phyloP scores from a whole-genome alignment of 1,139 yeast genomes.

The Suhomyces wounanorum region DNA sequence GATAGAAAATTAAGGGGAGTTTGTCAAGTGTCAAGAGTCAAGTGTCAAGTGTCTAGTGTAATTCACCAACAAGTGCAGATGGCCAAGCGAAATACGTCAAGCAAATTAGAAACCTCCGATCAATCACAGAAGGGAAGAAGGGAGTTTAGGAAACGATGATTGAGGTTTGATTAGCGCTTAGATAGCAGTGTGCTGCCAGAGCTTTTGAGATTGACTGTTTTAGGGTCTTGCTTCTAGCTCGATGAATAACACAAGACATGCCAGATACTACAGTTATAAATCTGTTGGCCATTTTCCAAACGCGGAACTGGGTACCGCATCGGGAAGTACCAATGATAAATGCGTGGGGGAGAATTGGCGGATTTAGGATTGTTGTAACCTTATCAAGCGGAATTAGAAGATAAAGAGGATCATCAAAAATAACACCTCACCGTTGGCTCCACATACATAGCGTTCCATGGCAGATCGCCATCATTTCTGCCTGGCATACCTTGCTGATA shows the following conservation, averaged over 20 bases:
- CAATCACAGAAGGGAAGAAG: too few relatives aligned
- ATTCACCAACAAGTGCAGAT: too few relatives aligned
- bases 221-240: not conserved
- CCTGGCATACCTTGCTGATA: too few relatives aligned
- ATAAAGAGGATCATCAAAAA: not conserved
- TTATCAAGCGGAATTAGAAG: not conserved
- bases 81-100: too few relatives aligned
- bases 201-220: not conserved
- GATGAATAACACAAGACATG: not conserved
- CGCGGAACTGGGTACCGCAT: not conserved
- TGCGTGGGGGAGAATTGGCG: not conserved
- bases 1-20: too few relatives aligned
- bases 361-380: not conserved
- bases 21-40: too few relatives aligned
- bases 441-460: not conserved
- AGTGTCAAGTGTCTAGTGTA: too few relatives aligned
- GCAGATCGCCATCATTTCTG: not conserved
- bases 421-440: too few relatives aligned
- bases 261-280: not conserved
- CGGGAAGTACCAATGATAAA: not conserved
- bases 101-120: too few relatives aligned
- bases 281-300: not conserved
- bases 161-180: too few relatives aligned
- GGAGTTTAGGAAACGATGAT: too few relatives aligned
- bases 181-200: too few relatives aligned